Evolutionary conservation across 2,329 filamentous ascomycete genomes (phyloP), one percentile per base, ranked within the genome.

Genomic region (Emericellopsis cladophorae): DNA sequence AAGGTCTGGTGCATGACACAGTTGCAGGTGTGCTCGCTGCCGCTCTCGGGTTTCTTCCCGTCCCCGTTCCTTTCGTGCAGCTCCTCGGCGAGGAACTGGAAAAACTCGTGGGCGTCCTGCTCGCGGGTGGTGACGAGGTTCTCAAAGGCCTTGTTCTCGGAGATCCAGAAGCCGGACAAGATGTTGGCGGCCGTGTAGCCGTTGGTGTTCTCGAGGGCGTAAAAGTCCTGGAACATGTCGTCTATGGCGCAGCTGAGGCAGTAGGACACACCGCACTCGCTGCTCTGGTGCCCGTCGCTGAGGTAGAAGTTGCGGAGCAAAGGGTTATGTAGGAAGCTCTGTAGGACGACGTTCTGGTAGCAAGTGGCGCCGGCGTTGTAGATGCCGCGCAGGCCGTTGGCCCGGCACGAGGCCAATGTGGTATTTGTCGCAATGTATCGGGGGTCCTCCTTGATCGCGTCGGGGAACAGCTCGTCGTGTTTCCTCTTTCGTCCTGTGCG

Each of bases 361-460:
- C 90, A 98, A 10, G 92, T 96, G 44, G 93, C 88, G n/a, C 90
- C 92, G 58, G 95, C 90, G 55, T 96, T 98, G 62, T 94, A 95
- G 45, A 98, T 82, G 26, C 90, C 90, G 31, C 92, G 79, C 32
- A 95, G 76, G 9, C 92, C 90, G 49, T 83, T 88, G 15, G 87
- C 88, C 42, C 85, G 79, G 56, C 90, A 95, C 11, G 87, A 84
- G 7, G 85, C 81, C 43, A 79, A 75, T 23, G 75, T 81, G 11
- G 88, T 89, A 55, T 95, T 93, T 45, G 71, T 71, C 33, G 79
- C 74, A 47, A 95, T 81, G 51, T 85, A 88, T 42, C 77, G 71
- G 43, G 86, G 78, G 47, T 90, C 84, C 44, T 89, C 83, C 49
- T 78, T 79, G 23, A 72, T 61, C 12, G 74, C 64, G 45, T 81